phyloP scores from a whole-genome alignment of 495 filamentous ascomycete genomes.

The Aspergillus ostianus region DNA sequence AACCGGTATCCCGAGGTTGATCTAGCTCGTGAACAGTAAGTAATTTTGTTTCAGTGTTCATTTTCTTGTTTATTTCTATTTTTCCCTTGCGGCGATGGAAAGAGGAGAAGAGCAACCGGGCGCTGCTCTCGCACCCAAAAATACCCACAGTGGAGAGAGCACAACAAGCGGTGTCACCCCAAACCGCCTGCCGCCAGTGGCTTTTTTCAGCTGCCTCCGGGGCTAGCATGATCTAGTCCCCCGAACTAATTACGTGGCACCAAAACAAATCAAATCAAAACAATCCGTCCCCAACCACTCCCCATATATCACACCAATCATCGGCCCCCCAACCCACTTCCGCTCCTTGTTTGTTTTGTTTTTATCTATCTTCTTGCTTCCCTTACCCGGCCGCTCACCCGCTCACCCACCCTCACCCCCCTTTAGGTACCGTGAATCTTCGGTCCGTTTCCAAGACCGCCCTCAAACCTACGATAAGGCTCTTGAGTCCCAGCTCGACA shows the following conservation, averaged over 20 bases:
- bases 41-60: constrained; percentile 3
- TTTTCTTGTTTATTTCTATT: constrained; percentile 15
- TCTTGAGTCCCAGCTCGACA: constrained; percentile 65
- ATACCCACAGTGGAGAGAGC: constrained; percentile 18
- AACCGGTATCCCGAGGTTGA: constrained; percentile 49
- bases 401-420: constrained; percentile 7
- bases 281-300: background rate
- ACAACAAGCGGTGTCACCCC: constrained; percentile 29
- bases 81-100: constrained; percentile 9
- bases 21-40: constrained; percentile 54
- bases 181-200: constrained; percentile 5
- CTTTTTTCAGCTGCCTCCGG: constrained; percentile 11
- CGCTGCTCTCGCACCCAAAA: background rate
- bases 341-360: constrained; percentile 5
- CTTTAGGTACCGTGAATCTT: constrained; percentile 51
- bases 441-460: constrained; percentile 53
- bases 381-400: constrained; percentile 10
- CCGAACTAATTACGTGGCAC: constrained; percentile 41
- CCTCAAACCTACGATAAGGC: constrained; percentile 52
- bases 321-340: constrained; percentile 9
- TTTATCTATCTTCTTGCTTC: background rate
- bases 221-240: constrained; percentile 34
- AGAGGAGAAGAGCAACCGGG: background rate
- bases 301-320: constrained; percentile 4
- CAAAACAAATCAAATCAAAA: constrained; percentile 16